Conservation (phyloP, 179 eudicot genomes). For the Dionaea muscipula region DNA sequence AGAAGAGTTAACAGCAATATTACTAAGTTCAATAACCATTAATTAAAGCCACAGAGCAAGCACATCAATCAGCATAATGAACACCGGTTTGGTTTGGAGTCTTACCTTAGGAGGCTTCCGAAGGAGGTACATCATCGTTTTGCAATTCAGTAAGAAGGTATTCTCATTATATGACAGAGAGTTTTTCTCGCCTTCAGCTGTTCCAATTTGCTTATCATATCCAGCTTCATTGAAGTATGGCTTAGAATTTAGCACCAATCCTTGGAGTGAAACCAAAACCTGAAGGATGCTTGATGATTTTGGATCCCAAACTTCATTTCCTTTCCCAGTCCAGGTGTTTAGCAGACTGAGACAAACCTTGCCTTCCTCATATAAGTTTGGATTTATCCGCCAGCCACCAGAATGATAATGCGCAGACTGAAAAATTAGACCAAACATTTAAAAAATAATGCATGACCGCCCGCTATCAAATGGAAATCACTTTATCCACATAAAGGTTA, state of each 20-base stretch:
- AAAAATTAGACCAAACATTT: slow-evolving; percentile 8
- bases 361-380: slow-evolving; percentile 90
- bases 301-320: slow-evolving; percentile 98
- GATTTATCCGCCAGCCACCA: slow-evolving; percentile 93
- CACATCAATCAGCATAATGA: not conserved
- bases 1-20: not conserved
- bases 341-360: slow-evolving; percentile 92
- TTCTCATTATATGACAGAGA: slow-evolving; percentile 90
- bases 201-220: slow-evolving; percentile 83
- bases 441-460: not conserved
- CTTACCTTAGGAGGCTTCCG: slow-evolving; percentile 89
- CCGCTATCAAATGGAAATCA: not conserved
- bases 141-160: slow-evolving; percentile 79
- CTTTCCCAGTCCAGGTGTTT: slow-evolving; percentile 94
- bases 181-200: slow-evolving; percentile 94
- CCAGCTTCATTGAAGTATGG: slow-evolving; percentile 99
- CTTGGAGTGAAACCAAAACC: slow-evolving; percentile 91
- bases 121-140: slow-evolving; percentile 80
- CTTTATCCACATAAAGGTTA: not conserved
- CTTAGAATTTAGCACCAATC: slow-evolving; percentile 74
- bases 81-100: too few relatives aligned
- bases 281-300: slow-evolving; percentile 91
- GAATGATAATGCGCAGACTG: slow-evolving; percentile 95
- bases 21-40: not conserved
- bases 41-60: not conserved